Base-by-base conservation (phyloP, 805 yeast genomes). In the Lipomyces chichibuensis region DNA sequence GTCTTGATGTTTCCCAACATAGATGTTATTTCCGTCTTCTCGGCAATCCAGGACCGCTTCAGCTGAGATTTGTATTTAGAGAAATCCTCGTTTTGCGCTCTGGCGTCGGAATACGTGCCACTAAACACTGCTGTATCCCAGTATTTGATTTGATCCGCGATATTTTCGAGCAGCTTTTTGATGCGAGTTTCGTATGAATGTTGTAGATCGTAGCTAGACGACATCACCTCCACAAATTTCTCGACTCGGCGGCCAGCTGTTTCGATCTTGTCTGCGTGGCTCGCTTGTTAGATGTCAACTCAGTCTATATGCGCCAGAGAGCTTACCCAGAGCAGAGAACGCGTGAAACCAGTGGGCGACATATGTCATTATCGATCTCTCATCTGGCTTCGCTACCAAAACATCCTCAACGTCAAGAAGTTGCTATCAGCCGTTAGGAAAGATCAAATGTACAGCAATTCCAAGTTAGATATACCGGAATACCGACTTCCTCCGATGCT, bases 271-370 rank as follows among this genome's bases (percentile, higher is more conserved):
- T 79, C 73, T 52, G 33, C 2, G 2, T 11, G 55, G 33, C 11
- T 32, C 27, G 9, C 13, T 37, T 35, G 25, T 39, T 46, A n/a
- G 14, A n/a, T 1, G 8, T 23, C 17, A 39, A 14, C 35, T 13
- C 35, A 39, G 29, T 17, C 25, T 17, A 58, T 27, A 80, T 17
- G 49, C 23, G 23, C 25, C 8, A 43, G 49, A 2, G 25, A 43
- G 20, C 49, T 43, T 52, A 52, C 55, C 55, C 54, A 77, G 66
- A 0, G 75, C 78, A 4, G 79, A 76, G 61, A 82, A 82, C 27
- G 79, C 78, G 59, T 84, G 85, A 76, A 81, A 87, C 87, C 88
- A 84, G 71, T 87, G 84, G 14, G 88, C 82, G 11, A 87, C 75
- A 73, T 85, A 87, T 20, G 88, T 82, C 70, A 87, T 80, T 17